Conservation (phyloP, 805 yeast genomes). For the Helenozyma baotianmanensis region DNA sequence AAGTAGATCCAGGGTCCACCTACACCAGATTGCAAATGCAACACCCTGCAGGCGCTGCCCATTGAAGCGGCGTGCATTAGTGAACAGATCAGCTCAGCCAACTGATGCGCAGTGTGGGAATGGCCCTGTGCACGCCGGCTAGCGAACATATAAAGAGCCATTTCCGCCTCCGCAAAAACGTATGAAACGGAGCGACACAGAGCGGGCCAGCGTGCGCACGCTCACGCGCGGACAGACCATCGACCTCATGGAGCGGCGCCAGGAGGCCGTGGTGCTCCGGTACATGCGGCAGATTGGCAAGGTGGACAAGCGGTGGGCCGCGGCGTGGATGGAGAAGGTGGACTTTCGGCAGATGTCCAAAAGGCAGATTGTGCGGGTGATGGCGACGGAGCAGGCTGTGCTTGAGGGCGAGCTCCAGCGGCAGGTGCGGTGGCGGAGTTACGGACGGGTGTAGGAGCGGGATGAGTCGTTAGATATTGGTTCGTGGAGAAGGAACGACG, state of each 20-base stretch:
- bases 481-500: no score
- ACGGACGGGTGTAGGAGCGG: no score
- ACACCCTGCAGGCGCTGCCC: no score
- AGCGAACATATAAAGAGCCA: no score
- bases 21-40: no score
- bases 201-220: background rate
- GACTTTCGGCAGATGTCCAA: conserved; percentile 3
- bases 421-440: conserved; percentile 4
- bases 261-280: conserved; percentile 67
- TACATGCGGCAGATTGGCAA: conserved; percentile 61
- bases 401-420: conserved; percentile 7
- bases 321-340: background rate
- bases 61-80: no score
- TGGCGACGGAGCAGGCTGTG: conserved; percentile 6
- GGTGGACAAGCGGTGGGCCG: conserved; percentile 38
- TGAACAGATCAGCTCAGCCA: no score
- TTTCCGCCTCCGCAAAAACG: no score
- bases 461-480: no score
- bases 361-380: conserved; percentile 6
- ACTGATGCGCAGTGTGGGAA: no score
- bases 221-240: conserved; percentile 40
- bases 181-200: background rate
- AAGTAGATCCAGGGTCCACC: no score
- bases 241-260: conserved; percentile 66
- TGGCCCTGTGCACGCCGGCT: no score